These are phyloP conservation scores for Gossypium schwendimanii DNA, from an alignment of 441 rosid genomes.

Conservation along the genomic window DNA sequence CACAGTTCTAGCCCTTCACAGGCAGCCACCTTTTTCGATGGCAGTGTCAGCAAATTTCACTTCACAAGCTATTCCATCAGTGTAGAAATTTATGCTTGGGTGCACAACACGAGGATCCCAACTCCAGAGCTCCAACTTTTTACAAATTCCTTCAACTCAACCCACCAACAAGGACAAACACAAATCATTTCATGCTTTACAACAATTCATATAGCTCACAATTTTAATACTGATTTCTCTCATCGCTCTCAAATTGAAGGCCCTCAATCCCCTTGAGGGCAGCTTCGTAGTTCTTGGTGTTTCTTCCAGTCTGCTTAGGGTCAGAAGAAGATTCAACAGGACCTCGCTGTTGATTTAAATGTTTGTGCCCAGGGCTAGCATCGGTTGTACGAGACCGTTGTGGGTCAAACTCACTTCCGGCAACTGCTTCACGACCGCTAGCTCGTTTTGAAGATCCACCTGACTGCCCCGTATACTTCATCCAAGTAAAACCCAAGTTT, in stretches of 20 bases:
- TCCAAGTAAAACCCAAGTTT: slow-evolving; percentile 7
- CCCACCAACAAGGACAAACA: neutral
- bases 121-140: neutral
- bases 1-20: neutral
- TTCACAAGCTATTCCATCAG: neutral
- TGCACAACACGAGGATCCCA: neutral
- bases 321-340: slow-evolving; percentile 39
- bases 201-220: slow-evolving; percentile 16
- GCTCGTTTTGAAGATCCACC: slow-evolving; percentile 50
- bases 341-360: slow-evolving; percentile 39
- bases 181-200: slow-evolving; percentile 30
- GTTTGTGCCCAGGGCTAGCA: slow-evolving; percentile 24
- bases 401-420: slow-evolving; percentile 40
- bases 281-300: slow-evolving; percentile 47
- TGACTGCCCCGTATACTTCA: slow-evolving; percentile 32
- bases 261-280: slow-evolving; percentile 68
- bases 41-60: neutral
- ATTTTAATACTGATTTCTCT: slow-evolving; percentile 49
- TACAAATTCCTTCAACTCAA: slow-evolving; percentile 10
- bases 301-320: slow-evolving; percentile 50
- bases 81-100: neutral
- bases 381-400: slow-evolving; percentile 24
- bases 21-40: neutral
- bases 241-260: slow-evolving; percentile 54
- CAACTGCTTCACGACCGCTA: slow-evolving; percentile 35